Evolutionary conservation across 2,329 filamentous ascomycete genomes (phyloP).

Genomic region (Amesomyces nigricolor): DNA sequence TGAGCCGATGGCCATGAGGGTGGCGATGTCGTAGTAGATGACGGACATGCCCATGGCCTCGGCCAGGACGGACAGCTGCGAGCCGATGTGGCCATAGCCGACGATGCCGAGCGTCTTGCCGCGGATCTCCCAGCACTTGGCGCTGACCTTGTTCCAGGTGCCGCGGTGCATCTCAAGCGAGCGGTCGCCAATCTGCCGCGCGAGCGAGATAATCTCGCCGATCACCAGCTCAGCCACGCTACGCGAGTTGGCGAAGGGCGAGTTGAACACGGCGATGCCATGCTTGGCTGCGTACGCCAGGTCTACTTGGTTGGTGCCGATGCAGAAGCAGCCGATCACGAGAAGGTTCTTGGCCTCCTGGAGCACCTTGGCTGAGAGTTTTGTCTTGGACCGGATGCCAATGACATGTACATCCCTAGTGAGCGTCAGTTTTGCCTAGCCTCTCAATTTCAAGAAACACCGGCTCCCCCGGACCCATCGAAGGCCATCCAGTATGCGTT

Average conservation of each 20-base stretch:
- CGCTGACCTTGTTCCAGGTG: slow-evolving; percentile 96
- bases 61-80: slow-evolving; percentile 88
- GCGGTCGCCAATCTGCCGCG: slow-evolving; percentile 86
- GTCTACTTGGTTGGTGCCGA: slow-evolving; percentile 94
- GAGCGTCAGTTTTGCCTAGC: not conserved
- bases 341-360: slow-evolving; percentile 88
- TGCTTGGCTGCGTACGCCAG: slow-evolving; percentile 74
- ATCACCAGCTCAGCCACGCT: slow-evolving; percentile 96
- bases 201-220: slow-evolving; percentile 83
- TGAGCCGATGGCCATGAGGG: slow-evolving; percentile 89
- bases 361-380: slow-evolving; percentile 79
- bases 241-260: slow-evolving; percentile 95
- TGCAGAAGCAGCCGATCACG: slow-evolving; percentile 97
- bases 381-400: slow-evolving; percentile 96
- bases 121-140: slow-evolving; percentile 94
- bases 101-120: slow-evolving; percentile 96
- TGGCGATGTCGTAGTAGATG: slow-evolving; percentile 93
- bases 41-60: slow-evolving; percentile 98
- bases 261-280: slow-evolving; percentile 98
- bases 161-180: slow-evolving; percentile 91
- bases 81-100: slow-evolving; percentile 95
- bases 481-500: not conserved
- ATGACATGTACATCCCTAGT: slow-evolving; percentile 88
- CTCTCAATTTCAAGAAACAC: not conserved
- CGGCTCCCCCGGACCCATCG: not conserved